Conservation (phyloP, 495 filamentous ascomycete genomes). For the Pseudoneurospora amorphoporcata region DNA sequence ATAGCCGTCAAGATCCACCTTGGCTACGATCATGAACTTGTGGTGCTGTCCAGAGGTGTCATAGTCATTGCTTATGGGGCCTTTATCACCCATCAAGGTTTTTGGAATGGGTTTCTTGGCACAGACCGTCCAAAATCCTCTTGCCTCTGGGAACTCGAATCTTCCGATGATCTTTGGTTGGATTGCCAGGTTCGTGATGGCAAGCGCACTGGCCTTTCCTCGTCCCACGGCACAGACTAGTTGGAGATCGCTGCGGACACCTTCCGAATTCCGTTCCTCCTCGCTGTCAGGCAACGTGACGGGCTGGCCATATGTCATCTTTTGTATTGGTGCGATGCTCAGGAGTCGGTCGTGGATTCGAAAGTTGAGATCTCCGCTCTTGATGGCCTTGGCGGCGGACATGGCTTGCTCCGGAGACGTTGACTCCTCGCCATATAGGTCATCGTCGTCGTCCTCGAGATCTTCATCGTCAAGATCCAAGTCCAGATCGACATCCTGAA, state of each 20-base stretch:
- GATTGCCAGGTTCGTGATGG: slow-evolving; percentile 64
- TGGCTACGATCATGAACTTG: slow-evolving; percentile 59
- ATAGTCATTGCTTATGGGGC: slow-evolving; percentile 41
- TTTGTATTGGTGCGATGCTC: slow-evolving; percentile 68
- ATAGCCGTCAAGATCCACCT: slow-evolving; percentile 42
- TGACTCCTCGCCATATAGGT: slow-evolving; percentile 62
- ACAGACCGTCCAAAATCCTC: slow-evolving; percentile 54
- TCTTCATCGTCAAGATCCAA: slow-evolving; percentile 47
- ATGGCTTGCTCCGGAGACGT: slow-evolving; percentile 16
- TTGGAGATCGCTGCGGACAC: slow-evolving; percentile 49
- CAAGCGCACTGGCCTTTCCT: slow-evolving; percentile 57
- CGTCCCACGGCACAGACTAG: slow-evolving; percentile 62
- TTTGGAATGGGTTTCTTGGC: slow-evolving; percentile 48
- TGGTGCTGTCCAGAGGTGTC: slow-evolving; percentile 48
- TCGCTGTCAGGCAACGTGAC: slow-evolving; percentile 31
- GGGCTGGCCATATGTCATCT: slow-evolving; percentile 53
- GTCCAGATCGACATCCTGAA: slow-evolving; percentile 41
- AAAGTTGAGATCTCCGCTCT: slow-evolving; percentile 58
- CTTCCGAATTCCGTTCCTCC: slow-evolving; percentile 31
- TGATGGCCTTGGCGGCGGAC: slow-evolving; percentile 19
- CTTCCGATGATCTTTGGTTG: slow-evolving; percentile 52
- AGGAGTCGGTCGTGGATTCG: slow-evolving; percentile 63
- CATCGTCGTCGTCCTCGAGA: slow-evolving; percentile 38
- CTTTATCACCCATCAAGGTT: slow-evolving; percentile 39
- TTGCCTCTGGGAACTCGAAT: slow-evolving; percentile 50